Conservation (phyloP, 768 basidiomycete species). For the Russula sp. region DNA sequence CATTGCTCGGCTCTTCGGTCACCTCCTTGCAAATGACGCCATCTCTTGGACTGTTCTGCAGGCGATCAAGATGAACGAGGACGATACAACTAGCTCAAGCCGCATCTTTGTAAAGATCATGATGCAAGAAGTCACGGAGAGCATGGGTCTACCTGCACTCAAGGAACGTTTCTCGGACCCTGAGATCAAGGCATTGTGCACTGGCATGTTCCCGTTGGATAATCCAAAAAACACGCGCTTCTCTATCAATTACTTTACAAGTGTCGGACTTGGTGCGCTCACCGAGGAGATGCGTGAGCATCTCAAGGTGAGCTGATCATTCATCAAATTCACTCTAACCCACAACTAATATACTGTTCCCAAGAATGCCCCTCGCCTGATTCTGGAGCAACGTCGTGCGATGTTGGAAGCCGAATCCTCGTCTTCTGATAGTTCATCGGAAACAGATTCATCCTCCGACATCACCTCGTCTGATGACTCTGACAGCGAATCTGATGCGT, state of each 20-base stretch:
- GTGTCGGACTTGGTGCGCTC: slow-evolving; percentile 79
- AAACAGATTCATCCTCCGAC: slow-evolving; percentile 37
- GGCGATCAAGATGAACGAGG: slow-evolving; percentile 89
- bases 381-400: slow-evolving; percentile 90
- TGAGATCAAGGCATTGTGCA: slow-evolving; percentile 64
- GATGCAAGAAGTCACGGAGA: slow-evolving; percentile 92
- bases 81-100: slow-evolving; percentile 91
- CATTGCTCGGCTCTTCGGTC: slow-evolving; percentile 95
- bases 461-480: slow-evolving; percentile 34
- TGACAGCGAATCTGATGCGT: slow-evolving; percentile 31
- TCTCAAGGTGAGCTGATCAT: slow-evolving; percentile 57
- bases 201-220: slow-evolving; percentile 91
- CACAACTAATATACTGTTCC: slow-evolving; percentile 12
- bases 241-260: slow-evolving; percentile 97
- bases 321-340: neutral
- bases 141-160: slow-evolving; percentile 82
- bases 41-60: slow-evolving; percentile 85
- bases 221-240: slow-evolving; percentile 95
- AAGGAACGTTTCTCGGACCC: slow-evolving; percentile 87
- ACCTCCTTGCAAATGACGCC: slow-evolving; percentile 77
- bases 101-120: slow-evolving; percentile 98
- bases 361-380: slow-evolving; percentile 84
- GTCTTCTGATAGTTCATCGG: slow-evolving; percentile 35
- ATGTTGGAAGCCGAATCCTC: slow-evolving; percentile 65
- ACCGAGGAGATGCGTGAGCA: slow-evolving; percentile 98